Evolutionary conservation across 2,329 filamentous ascomycete genomes (phyloP), one percentile per base, ranked within the genome.

Genomic region (Stachybotrys chartarum): DNA sequence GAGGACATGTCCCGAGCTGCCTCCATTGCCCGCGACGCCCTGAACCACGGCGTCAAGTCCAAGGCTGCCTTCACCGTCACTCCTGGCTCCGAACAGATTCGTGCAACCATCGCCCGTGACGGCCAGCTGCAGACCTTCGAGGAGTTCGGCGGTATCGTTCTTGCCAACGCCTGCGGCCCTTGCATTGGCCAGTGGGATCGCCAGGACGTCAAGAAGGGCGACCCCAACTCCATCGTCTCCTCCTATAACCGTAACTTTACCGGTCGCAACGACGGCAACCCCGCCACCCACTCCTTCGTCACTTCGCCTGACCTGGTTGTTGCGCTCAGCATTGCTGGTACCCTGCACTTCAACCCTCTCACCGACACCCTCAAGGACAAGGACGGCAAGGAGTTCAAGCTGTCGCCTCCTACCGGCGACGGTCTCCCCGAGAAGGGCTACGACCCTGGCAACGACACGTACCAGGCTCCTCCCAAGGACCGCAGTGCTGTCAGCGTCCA

Each of bases 201-300:
- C 64, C 81, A 79, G 62, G 93, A 97, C 65, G 91, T 97, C 55
- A 88, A 92, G 83, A 97, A 97, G 85, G 93, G 93, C 63, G 86
- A 90, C 66, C 80, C 91, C 68, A 99, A 99, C 86, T 95, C 91
- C 7, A 99, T 99, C 73, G 81, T 99, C 72, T 97, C 92, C 50
- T 97, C 94, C 31, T 99, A 97, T 87, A 99, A 99, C 88, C 91
- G 94, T 77, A 97, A 99, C 86, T 97, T 99, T 81, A 97, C 93
- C 59, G 93, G 93, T 63, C 91, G 94, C 72, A 97, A 97, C 75
- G 92, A 96, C 65, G 91, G 90, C 63, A 97, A 96, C 82, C 91
- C 91, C 46, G 91, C 91, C 55, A 96, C 91, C 53, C 91, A 96
- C 80, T 90, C 90, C 56, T 96, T 96, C 74, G 91, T 96, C 63